phyloP scores from a whole-genome alignment of 129 eudicot species.

The Centella asiatica region DNA sequence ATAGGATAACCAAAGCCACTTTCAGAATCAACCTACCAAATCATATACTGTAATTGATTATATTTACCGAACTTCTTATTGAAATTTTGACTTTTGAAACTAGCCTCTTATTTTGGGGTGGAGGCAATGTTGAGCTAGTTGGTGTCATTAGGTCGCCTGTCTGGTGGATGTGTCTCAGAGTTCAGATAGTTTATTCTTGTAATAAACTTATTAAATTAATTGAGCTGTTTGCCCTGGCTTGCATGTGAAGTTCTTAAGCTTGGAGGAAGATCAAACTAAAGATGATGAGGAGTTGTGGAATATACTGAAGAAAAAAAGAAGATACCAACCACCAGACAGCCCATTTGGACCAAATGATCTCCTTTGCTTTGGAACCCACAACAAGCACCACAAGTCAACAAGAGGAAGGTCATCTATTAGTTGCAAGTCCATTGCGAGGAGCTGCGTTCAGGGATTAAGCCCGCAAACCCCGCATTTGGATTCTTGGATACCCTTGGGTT shows the following conservation, averaged over 20 bases:
- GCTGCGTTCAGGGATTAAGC: conserved; percentile 14
- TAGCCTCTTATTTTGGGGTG: neutral
- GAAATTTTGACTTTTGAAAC: neutral
- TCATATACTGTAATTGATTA: neutral
- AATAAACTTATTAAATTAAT: neutral
- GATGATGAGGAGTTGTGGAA: conserved; percentile 62
- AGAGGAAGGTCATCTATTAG: conserved; percentile 20
- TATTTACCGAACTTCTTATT: neutral
- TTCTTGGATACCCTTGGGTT: conserved; percentile 39
- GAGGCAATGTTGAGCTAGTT: neutral
- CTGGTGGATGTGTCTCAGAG: neutral
- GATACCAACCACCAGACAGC: conserved; percentile 37
- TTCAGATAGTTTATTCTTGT: neutral
- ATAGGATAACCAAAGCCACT: too few relatives aligned
- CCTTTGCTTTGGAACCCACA: conserved; percentile 27
- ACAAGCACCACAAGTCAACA: conserved; percentile 24
- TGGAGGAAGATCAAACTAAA: conserved; percentile 38
- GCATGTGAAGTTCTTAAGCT: conserved; percentile 23
- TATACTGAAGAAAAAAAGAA: conserved; percentile 41
- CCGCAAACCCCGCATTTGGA: conserved; percentile 17
- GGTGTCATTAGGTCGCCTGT: neutral
- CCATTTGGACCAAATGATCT: conserved; percentile 45
- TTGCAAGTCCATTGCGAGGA: conserved; percentile 18
- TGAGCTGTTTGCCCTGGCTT: neutral
- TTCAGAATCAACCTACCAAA: too few relatives aligned